phyloP scores from a whole-genome alignment of 106 monocot species.

The Dendrobium catenatum region DNA sequence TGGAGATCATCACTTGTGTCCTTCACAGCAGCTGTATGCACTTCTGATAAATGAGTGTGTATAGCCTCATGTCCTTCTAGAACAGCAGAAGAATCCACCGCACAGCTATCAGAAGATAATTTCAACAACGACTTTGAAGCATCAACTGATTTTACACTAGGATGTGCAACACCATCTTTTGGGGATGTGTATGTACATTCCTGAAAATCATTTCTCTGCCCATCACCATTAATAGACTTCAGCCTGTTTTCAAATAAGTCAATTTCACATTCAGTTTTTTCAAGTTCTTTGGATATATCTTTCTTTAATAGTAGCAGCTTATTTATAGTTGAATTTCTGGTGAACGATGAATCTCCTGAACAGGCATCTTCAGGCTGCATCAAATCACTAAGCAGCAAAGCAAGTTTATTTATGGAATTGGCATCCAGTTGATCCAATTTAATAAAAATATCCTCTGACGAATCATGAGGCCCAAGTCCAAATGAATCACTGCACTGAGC shows the following conservation, averaged over 20 bases:
- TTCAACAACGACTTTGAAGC: neutral
- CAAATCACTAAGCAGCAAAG: constrained; percentile 42
- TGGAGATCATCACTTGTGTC: neutral
- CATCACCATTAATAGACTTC: constrained; percentile 31
- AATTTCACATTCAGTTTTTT: constrained; percentile 84
- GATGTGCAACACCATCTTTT: neutral
- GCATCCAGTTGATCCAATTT: constrained; percentile 30
- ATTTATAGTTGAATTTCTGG: constrained; percentile 19
- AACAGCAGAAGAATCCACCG: neutral
- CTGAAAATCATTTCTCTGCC: neutral
- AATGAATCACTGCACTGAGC: constrained; percentile 10
- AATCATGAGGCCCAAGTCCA: constrained; percentile 12
- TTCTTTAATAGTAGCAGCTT: constrained; percentile 55
- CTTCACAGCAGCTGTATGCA: constrained; percentile 8
- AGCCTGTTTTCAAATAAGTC: constrained; percentile 74
- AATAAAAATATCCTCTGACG: constrained; percentile 21
- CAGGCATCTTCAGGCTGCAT: constrained; percentile 58
- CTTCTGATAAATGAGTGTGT: neutral
- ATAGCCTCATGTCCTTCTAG: neutral
- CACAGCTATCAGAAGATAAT: neutral
- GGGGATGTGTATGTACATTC: neutral
- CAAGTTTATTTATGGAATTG: constrained; percentile 22
- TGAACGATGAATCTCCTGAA: constrained; percentile 46
- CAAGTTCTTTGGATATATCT: constrained; percentile 58
- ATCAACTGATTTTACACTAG: constrained; percentile 6